Evolutionary conservation across 805 yeast genomes (phyloP).

Genomic region (Schizosaccharomyces japonicus): DNA sequence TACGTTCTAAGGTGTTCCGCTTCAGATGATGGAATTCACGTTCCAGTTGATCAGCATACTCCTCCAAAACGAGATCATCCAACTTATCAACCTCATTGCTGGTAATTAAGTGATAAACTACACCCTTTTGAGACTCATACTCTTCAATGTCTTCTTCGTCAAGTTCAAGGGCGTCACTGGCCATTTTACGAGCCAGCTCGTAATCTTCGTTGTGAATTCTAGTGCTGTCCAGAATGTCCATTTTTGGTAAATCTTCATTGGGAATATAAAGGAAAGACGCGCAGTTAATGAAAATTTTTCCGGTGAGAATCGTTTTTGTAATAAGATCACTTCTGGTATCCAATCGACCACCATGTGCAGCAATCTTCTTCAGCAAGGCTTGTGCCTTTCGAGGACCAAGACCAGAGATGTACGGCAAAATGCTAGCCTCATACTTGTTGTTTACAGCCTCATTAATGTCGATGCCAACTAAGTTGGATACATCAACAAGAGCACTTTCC

Average conservation of each 20-base stretch:
- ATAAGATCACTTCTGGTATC: constrained; percentile 57
- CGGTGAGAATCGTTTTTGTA: constrained; percentile 53
- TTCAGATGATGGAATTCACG: constrained; percentile 35
- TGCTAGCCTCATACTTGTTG: constrained; percentile 43
- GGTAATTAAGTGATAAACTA: constrained; percentile 39
- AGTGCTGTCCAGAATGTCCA: constrained; percentile 75
- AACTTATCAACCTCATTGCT: constrained; percentile 48
- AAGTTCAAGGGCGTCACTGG: constrained; percentile 87
- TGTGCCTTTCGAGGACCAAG: constrained; percentile 88
- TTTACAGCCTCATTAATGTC: constrained; percentile 77
- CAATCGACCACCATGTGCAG: constrained; percentile 39
- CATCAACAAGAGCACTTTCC: constrained; percentile 69
- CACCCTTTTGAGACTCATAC: constrained; percentile 58
- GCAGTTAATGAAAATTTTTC: constrained; percentile 70
- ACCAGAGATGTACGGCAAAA: constrained; percentile 65
- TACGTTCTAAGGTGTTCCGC: constrained; percentile 58
- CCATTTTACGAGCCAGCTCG: constrained; percentile 87
- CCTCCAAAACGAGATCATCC: constrained; percentile 70
- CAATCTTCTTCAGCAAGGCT: constrained; percentile 62
- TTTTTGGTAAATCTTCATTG: constrained; percentile 21
- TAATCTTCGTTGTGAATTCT: constrained; percentile 96
- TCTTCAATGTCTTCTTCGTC: constrained; percentile 82
- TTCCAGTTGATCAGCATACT: constrained; percentile 74
- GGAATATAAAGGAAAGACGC: constrained; percentile 74
- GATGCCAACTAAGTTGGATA: constrained; percentile 74